These are phyloP conservation scores for Chaetothyriales sp. DNA, from an alignment of 2,329 filamentous ascomycete genomes.

Conservation along the genomic window DNA sequence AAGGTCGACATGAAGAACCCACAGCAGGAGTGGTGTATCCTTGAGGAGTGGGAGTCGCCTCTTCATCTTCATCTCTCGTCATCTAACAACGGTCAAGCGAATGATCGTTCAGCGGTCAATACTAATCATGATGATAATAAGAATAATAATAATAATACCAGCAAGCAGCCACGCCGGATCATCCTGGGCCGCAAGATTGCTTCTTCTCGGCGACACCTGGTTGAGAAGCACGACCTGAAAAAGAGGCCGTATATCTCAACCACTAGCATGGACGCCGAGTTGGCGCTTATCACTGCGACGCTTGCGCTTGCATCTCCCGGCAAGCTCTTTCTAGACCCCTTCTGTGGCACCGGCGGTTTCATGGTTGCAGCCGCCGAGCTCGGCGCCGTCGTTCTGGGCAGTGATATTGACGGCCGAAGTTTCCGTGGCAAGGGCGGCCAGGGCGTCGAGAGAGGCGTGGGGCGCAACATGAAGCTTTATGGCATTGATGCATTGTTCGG, in stretches of 20 bases:
- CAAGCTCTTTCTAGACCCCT: conserved; percentile 84
- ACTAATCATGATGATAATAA: too few species aligned
- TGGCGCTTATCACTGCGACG: conserved; percentile 83
- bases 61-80: neutral
- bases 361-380: conserved; percentile 81
- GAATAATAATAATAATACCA: neutral
- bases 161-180: conserved; percentile 26
- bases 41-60: conserved; percentile 58
- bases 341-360: conserved; percentile 89
- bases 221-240: conserved; percentile 72
- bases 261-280: conserved; percentile 91
- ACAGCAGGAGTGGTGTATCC: conserved; percentile 60
- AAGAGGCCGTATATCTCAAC: conserved; percentile 88
- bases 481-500: conserved; percentile 49
- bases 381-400: conserved; percentile 67
- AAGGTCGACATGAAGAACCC: conserved; percentile 61
- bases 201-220: conserved; percentile 49
- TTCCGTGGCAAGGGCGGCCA: conserved; percentile 50
- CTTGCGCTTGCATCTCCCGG: conserved; percentile 69
- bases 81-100: neutral
- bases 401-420: conserved; percentile 83
- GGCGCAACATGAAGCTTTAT: conserved; percentile 76
- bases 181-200: conserved; percentile 61
- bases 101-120: neutral
- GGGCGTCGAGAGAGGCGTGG: conserved; percentile 26